Base-by-base conservation (phyloP, 306 rosid genomes). In the Dalbergia oliveri region DNA sequence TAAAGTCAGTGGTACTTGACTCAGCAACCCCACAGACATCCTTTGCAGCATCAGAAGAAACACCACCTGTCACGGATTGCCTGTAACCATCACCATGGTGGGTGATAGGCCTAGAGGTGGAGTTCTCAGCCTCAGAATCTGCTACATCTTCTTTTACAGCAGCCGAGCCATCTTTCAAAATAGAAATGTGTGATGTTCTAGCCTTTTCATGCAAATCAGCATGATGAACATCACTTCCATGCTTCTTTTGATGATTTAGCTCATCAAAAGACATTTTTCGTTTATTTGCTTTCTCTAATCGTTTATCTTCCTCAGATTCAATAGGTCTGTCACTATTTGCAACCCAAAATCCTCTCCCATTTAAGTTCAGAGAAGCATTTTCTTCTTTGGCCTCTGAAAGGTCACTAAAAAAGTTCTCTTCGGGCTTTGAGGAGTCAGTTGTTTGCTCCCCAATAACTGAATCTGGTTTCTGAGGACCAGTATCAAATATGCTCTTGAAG, bases 121-220 rank as follows among this genome's bases (percentile, higher is more conserved):
- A 81, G 79, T 90, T 93, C 83, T 95, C 98, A 13, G 87, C 89
- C 79, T 91, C 97, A 84, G 98, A 94, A 79, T 94, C 98, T 4
- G 93, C 98, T 74, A 94, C 97, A 37, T 92, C 97, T 85, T 91
- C 98, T 85, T 89, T 94, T 82, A 92, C 98, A 7, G 97, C 97
- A 50, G 94, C 83, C 18, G 97, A 92, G 74, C 97, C 98, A 69
- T 94, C 97, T 73, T 94, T 97, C 26, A 94, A 91, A 6, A 87
- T 2, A 72, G 97, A 87, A 66, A 87, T 81, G 84, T 79, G 92
- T 19, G 98, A 90, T 77, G 96, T 66, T 81, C 94, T 89, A 0
- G 90, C 80, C 79, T 88, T 88, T 66, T 92, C 94, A 69, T 82
- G 91, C 70, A 89, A 65, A 88, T 90, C 90, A 60, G 70, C 69